These are phyloP conservation scores for Hyphodiscus sp. DNA, from an alignment of 2,329 filamentous ascomycete species.

Conservation along the genomic window DNA sequence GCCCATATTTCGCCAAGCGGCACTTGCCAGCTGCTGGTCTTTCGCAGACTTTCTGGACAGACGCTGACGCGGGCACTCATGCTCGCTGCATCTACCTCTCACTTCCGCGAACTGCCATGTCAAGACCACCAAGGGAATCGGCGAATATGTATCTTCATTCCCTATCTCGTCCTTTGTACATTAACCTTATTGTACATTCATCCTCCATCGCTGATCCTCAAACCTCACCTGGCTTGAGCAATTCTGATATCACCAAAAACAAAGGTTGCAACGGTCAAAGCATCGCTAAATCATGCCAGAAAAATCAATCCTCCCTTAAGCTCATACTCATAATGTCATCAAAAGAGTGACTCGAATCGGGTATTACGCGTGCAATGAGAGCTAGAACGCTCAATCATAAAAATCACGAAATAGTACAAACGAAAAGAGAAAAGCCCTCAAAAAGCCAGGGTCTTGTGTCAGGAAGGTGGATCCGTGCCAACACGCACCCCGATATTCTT, in stretches of 20 bases:
- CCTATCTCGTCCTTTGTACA: not conserved
- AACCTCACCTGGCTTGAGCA: too few relatives aligned
- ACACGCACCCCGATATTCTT: constrained; percentile 19
- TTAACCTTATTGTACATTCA: not conserved
- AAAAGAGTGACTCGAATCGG: not conserved
- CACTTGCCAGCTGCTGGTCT: too few relatives aligned
- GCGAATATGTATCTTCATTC: not conserved
- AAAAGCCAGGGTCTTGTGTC: not conserved
- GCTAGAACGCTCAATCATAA: not conserved
- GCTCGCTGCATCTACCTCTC: not conserved
- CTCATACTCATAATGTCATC: not conserved
- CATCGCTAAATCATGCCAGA: not conserved
- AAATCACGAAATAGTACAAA: not conserved
- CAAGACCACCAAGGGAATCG: not conserved
- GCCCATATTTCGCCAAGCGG: too few relatives aligned
- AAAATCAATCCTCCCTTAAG: not conserved
- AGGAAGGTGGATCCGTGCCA: constrained; percentile 7
- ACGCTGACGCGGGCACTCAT: not conserved
- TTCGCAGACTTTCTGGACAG: too few relatives aligned
- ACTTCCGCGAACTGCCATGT: not conserved
- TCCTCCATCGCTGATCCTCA: too few relatives aligned
- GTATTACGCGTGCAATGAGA: not conserved
- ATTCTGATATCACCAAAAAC: not conserved
- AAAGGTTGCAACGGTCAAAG: not conserved
- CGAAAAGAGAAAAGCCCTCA: not conserved